Evolutionary conservation across 2,329 filamentous ascomycete species (phyloP).

Genomic region (Fusarium bulbicola): DNA sequence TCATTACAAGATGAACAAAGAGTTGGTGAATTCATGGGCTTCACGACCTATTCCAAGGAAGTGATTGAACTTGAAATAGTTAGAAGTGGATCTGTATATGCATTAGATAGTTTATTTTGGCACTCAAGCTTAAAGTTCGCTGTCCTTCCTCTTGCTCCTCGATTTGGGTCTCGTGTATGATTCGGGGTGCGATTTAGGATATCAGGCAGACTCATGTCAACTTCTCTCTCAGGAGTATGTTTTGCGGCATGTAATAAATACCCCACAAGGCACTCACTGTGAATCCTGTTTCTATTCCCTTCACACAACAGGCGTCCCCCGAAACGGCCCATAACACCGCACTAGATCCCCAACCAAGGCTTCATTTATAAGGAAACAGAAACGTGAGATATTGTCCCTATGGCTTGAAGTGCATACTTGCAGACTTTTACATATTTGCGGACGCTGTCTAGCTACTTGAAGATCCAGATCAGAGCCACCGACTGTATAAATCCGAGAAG

Average conservation of each 20-base stretch:
- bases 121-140: not conserved
- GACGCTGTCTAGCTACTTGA: not conserved
- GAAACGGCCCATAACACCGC: not conserved
- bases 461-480: not conserved
- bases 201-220: not conserved
- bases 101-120: not conserved
- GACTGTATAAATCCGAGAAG: not conserved
- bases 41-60: not conserved
- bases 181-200: not conserved
- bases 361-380: not conserved
- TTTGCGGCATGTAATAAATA: not conserved
- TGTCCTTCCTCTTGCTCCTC: not conserved
- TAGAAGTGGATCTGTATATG: rapidly evolving
- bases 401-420: not conserved
- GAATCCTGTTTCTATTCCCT: not conserved
- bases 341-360: not conserved
- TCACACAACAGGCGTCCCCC: not conserved
- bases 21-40: not conserved
- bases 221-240: not conserved
- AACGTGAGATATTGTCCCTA: too few relatives aligned
- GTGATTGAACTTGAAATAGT: rapidly evolving
- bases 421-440: not conserved
- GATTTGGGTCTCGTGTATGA: not conserved
- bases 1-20: not conserved
- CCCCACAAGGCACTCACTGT: not conserved